Percentiles rank a stretch among this genome's conserved stretches.
These are phyloP conservation scores for Pythium folliculosum DNA, from an alignment of 352 stramenopile genomes.

Conservation along the genomic window DNA sequence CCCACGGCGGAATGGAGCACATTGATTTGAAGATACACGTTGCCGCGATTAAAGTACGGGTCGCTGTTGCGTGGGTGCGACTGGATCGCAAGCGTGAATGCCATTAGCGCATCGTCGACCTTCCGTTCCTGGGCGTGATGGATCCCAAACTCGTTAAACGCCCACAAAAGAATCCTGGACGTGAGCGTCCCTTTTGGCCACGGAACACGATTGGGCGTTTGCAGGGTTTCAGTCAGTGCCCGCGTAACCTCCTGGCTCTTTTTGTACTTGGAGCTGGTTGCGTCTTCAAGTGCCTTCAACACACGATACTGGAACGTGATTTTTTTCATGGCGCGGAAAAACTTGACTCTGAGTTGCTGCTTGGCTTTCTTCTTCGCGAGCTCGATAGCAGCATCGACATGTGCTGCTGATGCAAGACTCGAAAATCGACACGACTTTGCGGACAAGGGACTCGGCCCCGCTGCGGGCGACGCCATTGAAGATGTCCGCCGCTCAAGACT, in stretches of 20 bases:
- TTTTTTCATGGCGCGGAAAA: slow-evolving; percentile 44
- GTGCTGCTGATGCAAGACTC: background rate
- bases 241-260: slow-evolving; percentile 38
- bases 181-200: slow-evolving; percentile 49
- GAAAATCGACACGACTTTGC: slow-evolving; percentile 14
- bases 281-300: slow-evolving; percentile 39
- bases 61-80: slow-evolving; percentile 37
- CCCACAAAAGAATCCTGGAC: slow-evolving; percentile 46
- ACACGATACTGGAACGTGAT: slow-evolving; percentile 48
- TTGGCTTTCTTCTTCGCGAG: slow-evolving; percentile 17
- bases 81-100: slow-evolving; percentile 56
- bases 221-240: slow-evolving; percentile 30
- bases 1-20: slow-evolving; percentile 39
- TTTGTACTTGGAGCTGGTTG: slow-evolving; percentile 37
- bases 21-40: slow-evolving; percentile 48
- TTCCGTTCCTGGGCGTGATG: slow-evolving; percentile 29
- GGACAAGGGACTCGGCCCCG: background rate
- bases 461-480: background rate
- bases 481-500: slow-evolving; percentile 13
- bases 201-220: slow-evolving; percentile 21
- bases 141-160: slow-evolving; percentile 49
- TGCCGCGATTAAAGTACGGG: slow-evolving; percentile 58
- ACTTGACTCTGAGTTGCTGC: slow-evolving; percentile 23
- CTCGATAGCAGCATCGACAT: slow-evolving; percentile 15
- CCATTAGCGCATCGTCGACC: slow-evolving; percentile 52